Evolutionary conservation across 371 early-diverging fungal genomes (phyloP).

Genomic region (Saksenaea vasiformis): DNA sequence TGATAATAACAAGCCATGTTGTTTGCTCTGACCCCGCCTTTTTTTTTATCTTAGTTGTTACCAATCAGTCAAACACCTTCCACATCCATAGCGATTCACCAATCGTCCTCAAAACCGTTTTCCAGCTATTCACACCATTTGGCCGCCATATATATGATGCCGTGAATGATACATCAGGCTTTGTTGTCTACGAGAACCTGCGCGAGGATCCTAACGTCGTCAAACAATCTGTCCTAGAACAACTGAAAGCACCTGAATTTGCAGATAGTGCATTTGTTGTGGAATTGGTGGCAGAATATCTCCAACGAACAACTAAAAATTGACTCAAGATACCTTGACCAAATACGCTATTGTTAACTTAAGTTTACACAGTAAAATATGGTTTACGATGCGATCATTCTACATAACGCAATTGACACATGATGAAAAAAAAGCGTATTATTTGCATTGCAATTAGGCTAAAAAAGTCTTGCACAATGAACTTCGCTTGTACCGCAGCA

Average conservation of each 20-base stretch:
- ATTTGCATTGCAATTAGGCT: too few relatives aligned
- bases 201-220: slow-evolving; percentile 7
- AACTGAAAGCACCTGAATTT: neutral
- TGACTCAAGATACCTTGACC: too few relatives aligned
- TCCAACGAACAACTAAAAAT: neutral
- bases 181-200: slow-evolving; percentile 34
- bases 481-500: too few relatives aligned
- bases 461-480: too few relatives aligned
- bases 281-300: slow-evolving; percentile 17
- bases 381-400: too few relatives aligned
- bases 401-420: too few relatives aligned
- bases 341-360: too few relatives aligned
- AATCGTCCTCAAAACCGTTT: neutral
- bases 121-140: slow-evolving; percentile 14
- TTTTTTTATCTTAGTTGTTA: slow-evolving; percentile 5
- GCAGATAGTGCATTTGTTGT: slow-evolving; percentile 6
- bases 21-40: neutral
- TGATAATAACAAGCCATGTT: neutral
- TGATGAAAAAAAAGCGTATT: too few relatives aligned
- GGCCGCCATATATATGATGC: slow-evolving; percentile 35
- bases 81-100: slow-evolving; percentile 5
- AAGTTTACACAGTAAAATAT: too few relatives aligned
- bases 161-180: slow-evolving; percentile 21
- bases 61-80: slow-evolving; percentile 16
- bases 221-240: slow-evolving; percentile 1